phyloP scores from a whole-genome alignment of 2,329 filamentous ascomycete species.

The Aquanectria penicillioides region DNA sequence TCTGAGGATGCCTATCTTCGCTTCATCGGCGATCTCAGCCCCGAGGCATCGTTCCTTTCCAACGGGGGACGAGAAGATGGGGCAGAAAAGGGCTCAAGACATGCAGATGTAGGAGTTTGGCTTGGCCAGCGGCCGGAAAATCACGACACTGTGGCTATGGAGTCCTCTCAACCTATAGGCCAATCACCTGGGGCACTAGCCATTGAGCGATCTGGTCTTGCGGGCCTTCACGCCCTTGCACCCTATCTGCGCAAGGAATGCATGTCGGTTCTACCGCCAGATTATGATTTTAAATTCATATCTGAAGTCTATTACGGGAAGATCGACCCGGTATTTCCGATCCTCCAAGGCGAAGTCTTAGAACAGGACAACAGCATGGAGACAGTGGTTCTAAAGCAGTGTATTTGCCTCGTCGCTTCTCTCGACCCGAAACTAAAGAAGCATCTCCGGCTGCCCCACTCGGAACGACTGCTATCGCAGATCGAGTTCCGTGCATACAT shows the following conservation, averaged over 20 bases:
- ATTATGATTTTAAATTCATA: not conserved
- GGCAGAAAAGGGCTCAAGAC: slow-evolving; percentile 1
- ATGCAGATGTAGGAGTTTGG: slow-evolving; percentile 10
- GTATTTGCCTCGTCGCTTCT: slow-evolving; percentile 8
- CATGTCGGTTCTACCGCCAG: slow-evolving; percentile 14
- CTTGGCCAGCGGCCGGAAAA: slow-evolving; percentile 1
- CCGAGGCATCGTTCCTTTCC: slow-evolving; percentile 14
- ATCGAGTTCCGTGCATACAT: slow-evolving; percentile 10
- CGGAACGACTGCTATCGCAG: not conserved
- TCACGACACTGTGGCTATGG: not conserved
- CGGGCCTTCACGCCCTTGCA: not conserved
- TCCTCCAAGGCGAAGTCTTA: not conserved
- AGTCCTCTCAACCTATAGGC: not conserved
- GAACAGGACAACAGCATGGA: slow-evolving; percentile 1
- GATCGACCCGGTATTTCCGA: slow-evolving; percentile 6
- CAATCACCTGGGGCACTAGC: not conserved
- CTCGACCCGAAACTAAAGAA: not conserved
- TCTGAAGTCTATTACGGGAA: slow-evolving; percentile 5
- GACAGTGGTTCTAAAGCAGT: slow-evolving; percentile 1
- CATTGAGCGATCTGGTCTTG: not conserved
- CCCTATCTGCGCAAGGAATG: slow-evolving; percentile 2
- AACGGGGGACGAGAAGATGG: not conserved
- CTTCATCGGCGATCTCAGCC: slow-evolving; percentile 12
- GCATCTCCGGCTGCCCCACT: slow-evolving; percentile 4
- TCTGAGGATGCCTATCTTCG: not conserved